A percentile compares a stretch with the other conserved stretches of the same genome.
Evolutionary conservation across 192 early-diverging fungal genomes (phyloP).

Genomic region (Umbelopsis vinacea): DNA sequence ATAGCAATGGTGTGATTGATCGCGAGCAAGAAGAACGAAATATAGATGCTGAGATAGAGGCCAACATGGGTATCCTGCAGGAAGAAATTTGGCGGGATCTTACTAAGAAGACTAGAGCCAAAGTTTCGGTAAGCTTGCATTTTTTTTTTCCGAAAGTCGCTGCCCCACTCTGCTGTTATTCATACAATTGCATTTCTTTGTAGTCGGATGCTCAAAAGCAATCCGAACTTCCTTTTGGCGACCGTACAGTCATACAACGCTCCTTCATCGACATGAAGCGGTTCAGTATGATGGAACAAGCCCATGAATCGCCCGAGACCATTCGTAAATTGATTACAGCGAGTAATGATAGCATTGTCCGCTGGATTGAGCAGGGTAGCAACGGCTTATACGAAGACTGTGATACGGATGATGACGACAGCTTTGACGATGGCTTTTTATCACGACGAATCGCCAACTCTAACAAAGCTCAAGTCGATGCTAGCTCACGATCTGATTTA

Average conservation of each 20-base stretch:
- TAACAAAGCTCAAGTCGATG: constrained; percentile 26
- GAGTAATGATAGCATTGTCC: constrained; percentile 24
- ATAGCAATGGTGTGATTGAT: constrained; percentile 35
- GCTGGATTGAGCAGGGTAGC: constrained; percentile 19
- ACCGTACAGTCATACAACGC: constrained; percentile 56
- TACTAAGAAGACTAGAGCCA: constrained; percentile 56
- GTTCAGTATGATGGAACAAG: constrained; percentile 50
- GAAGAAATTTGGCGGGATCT: constrained; percentile 57
- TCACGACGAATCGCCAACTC: constrained; percentile 32
- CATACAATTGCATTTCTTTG: not conserved
- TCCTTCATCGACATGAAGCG: constrained; percentile 65
- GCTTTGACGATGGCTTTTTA: constrained; percentile 34
- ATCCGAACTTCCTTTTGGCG: constrained; percentile 54
- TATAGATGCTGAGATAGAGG: constrained; percentile 53
- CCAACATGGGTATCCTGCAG: constrained; percentile 58
- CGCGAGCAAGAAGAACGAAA: constrained; percentile 46
- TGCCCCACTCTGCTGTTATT: not conserved
- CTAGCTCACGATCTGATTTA: constrained; percentile 35
- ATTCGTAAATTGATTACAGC: constrained; percentile 37
- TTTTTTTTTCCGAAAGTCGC: too few species aligned
- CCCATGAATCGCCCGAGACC: constrained; percentile 33
- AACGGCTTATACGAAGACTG: constrained; percentile 41
- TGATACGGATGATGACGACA: constrained; percentile 44
- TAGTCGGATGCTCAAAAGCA: constrained; percentile 46
- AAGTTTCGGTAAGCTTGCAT: constrained; percentile 41